These are phyloP conservation scores for Colletotrichum lupini DNA, from an alignment of 2,329 filamentous ascomycete species.

Conservation along the genomic window DNA sequence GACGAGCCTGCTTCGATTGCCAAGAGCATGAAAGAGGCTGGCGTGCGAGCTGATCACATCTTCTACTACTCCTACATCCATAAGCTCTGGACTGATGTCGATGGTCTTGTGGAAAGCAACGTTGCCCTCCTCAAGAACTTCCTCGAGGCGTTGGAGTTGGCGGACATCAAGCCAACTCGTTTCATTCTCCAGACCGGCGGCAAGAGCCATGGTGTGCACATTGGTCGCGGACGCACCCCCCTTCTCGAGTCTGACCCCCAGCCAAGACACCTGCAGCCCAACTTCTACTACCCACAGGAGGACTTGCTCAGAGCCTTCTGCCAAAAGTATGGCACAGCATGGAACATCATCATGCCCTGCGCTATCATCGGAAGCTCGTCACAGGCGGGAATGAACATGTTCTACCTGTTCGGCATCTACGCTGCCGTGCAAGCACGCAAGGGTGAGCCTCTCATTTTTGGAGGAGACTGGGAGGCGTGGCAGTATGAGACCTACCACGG, in stretches of 20 bases:
- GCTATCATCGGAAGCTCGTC: conserved; percentile 2
- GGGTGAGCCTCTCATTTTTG: conserved; percentile 8
- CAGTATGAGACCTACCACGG: conserved; percentile 6
- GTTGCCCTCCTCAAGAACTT: conserved; percentile 6
- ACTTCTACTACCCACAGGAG: conserved; percentile 28
- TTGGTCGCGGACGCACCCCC: conserved; percentile 2
- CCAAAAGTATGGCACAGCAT: not conserved
- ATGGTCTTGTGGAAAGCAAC: conserved; percentile 9
- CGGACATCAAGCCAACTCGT: not conserved
- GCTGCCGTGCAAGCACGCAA: conserved; percentile 5
- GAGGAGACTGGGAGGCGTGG: conserved; percentile 21
- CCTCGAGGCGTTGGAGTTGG: conserved; percentile 6
- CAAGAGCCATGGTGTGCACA: conserved; percentile 29
- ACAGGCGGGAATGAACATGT: conserved; percentile 4
- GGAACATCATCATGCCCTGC: conserved; percentile 10
- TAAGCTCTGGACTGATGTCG: conserved; percentile 10
- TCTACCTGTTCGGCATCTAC: conserved; percentile 1
- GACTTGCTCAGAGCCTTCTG: conserved; percentile 13
- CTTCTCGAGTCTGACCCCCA: conserved; percentile 12
- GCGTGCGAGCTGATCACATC: conserved; percentile 18
- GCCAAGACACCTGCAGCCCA: conserved; percentile 7
- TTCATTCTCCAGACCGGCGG: conserved; percentile 28
- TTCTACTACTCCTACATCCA: conserved; percentile 29
- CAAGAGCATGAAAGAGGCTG: not conserved
- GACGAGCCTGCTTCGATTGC: not conserved